These are phyloP conservation scores for Osmanthus fragrans DNA, from an alignment of 257 asterid species.

Conservation along the genomic window DNA sequence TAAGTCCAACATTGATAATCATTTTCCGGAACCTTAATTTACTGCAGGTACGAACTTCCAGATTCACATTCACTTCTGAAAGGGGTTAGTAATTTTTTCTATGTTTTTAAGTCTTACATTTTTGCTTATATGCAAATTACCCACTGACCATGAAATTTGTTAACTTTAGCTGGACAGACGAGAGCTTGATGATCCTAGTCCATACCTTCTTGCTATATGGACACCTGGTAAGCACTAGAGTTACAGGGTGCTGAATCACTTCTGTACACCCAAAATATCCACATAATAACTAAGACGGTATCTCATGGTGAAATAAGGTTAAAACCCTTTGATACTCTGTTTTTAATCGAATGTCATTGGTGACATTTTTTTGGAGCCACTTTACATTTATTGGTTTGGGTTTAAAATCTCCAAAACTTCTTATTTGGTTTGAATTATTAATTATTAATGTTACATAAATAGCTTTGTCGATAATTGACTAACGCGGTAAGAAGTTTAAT, in stretches of 20 bases:
- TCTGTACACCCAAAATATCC: not conserved
- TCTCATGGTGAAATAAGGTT: not conserved
- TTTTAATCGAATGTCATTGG: not conserved
- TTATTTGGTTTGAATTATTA: not conserved
- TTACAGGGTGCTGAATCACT: not conserved
- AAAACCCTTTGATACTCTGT: not conserved
- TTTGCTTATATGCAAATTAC: slow-evolving; percentile 20
- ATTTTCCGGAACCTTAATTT: slow-evolving; percentile 24
- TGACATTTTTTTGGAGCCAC: not conserved
- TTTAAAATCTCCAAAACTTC: not conserved
- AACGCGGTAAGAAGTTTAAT: not conserved
- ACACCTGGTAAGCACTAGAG: slow-evolving; percentile 67
- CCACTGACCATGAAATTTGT: slow-evolving; percentile 28
- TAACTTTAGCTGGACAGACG: slow-evolving; percentile 75
- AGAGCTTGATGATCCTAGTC: slow-evolving; percentile 95
- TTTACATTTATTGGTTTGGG: not conserved
- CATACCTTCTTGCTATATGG: slow-evolving; percentile 97
- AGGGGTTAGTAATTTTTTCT: slow-evolving; percentile 52
- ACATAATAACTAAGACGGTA: not conserved
- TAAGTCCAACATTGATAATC: not conserved
- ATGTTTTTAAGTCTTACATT: slow-evolving; percentile 19
- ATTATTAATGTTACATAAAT: not conserved
- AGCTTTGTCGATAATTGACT: not conserved
- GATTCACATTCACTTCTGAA: slow-evolving; percentile 75
- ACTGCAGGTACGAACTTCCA: slow-evolving; percentile 84